Percentiles rank a stretch among this genome's conserved stretches.
Conservation (phyloP, 2,329 filamentous ascomycete species). For the Colletotrichum sp. region DNA sequence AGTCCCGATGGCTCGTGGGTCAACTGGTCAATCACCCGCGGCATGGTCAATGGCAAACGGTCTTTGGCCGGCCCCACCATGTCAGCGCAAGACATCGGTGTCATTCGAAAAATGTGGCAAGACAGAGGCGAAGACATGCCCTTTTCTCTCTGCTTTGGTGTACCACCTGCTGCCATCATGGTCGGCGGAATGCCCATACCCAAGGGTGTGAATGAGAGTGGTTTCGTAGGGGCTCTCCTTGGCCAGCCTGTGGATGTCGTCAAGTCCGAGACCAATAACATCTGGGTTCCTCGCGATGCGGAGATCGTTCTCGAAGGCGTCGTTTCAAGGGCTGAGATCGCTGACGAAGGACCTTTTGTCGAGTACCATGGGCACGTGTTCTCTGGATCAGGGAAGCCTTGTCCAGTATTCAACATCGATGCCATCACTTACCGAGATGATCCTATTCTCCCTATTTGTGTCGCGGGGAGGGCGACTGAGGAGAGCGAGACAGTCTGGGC, state of each 20-base stretch:
- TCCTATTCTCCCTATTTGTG: conserved; percentile 52
- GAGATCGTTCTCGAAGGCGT: conserved; percentile 58
- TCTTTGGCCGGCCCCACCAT: conserved; percentile 47
- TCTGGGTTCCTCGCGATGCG: conserved; percentile 51
- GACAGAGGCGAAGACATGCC: conserved; percentile 46
- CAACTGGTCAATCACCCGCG: conserved; percentile 49
- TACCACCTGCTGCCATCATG: conserved; percentile 54
- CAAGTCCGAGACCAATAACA: conserved; percentile 55
- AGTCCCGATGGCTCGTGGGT: conserved; percentile 51
- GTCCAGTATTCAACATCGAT: conserved; percentile 49
- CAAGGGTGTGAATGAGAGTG: conserved; percentile 50
- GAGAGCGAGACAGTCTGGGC: not conserved
- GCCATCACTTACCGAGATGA: conserved; percentile 51
- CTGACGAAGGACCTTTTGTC: conserved; percentile 52
- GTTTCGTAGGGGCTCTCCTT: conserved; percentile 51
- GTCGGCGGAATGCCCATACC: conserved; percentile 53
- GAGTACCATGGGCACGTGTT: conserved; percentile 36
- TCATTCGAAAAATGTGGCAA: conserved; percentile 52
- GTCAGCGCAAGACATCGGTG: conserved; percentile 48
- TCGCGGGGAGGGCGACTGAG: conserved; percentile 34
- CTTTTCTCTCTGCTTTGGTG: conserved; percentile 52
- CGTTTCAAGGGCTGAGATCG: conserved; percentile 46
- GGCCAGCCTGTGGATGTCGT: conserved; percentile 50
- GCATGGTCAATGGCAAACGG: conserved; percentile 50
- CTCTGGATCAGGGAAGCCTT: not conserved